These are phyloP conservation scores for Mycena belliarum DNA, from an alignment of 768 basidiomycete genomes.

Conservation along the genomic window DNA sequence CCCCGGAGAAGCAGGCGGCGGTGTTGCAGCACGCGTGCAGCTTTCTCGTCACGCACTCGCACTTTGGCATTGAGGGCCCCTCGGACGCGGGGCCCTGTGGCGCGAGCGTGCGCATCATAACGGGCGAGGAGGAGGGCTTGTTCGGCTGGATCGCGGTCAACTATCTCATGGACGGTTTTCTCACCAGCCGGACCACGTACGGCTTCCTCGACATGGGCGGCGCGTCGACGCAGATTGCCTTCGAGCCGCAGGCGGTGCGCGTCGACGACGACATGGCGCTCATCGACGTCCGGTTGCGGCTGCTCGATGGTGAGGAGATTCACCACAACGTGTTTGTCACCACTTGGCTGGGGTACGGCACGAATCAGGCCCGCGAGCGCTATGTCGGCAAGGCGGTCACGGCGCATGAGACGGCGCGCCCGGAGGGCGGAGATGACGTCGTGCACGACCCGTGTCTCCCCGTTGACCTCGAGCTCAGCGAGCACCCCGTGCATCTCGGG, in stretches of 20 bases:
- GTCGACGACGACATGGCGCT: slow-evolving; percentile 60
- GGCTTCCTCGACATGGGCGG: slow-evolving; percentile 99
- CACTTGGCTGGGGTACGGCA: slow-evolving; percentile 98
- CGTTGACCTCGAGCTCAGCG: slow-evolving; percentile 62
- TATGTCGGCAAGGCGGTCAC: slow-evolving; percentile 74
- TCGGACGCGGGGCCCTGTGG: slow-evolving; percentile 81
- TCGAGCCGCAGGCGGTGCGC: slow-evolving; percentile 77
- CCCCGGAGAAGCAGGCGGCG: slow-evolving; percentile 63
- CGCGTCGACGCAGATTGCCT: slow-evolving; percentile 98
- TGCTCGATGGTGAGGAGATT: slow-evolving; percentile 84
- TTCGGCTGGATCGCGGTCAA: slow-evolving; percentile 99
- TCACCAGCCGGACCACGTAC: slow-evolving; percentile 77
- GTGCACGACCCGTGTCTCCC: slow-evolving; percentile 93
- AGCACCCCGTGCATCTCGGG: slow-evolving; percentile 48
- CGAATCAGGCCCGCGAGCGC: slow-evolving; percentile 93
- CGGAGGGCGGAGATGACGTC: slow-evolving; percentile 33
- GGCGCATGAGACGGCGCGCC: slow-evolving; percentile 49
- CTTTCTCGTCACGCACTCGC: slow-evolving; percentile 72
- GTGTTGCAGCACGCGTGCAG: slow-evolving; percentile 78
- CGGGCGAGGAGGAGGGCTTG: slow-evolving; percentile 96
- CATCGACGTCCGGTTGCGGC: slow-evolving; percentile 76
- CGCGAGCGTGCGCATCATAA: slow-evolving; percentile 91
- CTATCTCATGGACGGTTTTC: slow-evolving; percentile 97
- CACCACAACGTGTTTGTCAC: slow-evolving; percentile 94
- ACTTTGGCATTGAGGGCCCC: slow-evolving; percentile 73